Percentiles rank a stretch among this genome's conserved stretches.
phyloP scores from a whole-genome alignment of 441 rosid genomes.

The Eutrema salsugineum region DNA sequence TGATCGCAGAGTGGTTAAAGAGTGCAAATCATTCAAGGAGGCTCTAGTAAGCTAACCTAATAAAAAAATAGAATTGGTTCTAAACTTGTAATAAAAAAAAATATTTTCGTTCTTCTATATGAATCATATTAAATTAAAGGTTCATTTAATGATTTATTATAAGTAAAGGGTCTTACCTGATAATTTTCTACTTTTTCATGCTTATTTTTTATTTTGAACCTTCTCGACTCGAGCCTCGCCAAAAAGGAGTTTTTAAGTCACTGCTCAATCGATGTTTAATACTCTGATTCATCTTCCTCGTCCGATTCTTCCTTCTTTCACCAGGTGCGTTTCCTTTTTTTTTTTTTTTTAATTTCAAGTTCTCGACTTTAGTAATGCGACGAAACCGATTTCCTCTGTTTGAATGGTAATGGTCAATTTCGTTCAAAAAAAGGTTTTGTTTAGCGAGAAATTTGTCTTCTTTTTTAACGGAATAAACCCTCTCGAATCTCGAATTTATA shows the following conservation, averaged over 20 bases:
- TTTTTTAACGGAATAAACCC: neutral
- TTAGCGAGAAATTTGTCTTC: neutral
- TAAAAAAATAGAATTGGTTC: no score
- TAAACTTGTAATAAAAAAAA: neutral
- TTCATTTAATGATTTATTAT: neutral
- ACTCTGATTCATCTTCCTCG: slow-evolving; percentile 18
- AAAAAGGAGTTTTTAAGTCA: neutral
- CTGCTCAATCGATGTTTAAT: neutral
- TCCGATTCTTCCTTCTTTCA: slow-evolving; percentile 14
- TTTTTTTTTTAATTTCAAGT: neutral
- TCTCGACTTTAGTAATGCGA: neutral
- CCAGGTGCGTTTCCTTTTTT: neutral
- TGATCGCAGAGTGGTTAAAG: no score
- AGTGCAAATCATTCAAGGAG: no score
- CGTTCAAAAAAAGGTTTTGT: neutral
- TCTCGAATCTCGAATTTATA: neutral
- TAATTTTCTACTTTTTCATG: neutral
- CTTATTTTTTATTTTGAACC: slow-evolving; percentile 11
- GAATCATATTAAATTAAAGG: neutral
- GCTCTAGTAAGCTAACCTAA: no score
- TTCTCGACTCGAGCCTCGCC: neutral
- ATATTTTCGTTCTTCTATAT: neutral
- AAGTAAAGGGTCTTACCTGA: neutral
- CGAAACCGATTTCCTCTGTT: neutral
- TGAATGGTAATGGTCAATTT: neutral